Conservation (phyloP, 192 early-diverging fungal genomes). For the Lobosporangium transversale region DNA sequence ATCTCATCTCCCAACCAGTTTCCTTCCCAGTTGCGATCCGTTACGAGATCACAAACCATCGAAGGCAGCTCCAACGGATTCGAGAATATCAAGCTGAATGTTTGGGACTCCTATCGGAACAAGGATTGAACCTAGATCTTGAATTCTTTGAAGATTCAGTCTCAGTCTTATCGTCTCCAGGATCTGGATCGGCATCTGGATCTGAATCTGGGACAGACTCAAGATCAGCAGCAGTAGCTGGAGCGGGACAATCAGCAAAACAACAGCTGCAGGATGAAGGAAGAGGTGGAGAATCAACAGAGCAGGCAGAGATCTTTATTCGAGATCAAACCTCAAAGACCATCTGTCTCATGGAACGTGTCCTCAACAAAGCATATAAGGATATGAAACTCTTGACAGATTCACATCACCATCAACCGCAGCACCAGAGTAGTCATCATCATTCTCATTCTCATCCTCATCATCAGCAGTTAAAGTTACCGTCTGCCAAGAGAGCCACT, state of each 20-base stretch:
- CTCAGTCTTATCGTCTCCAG: conserved; percentile 2
- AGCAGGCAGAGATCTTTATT: conserved; percentile 32
- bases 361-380: conserved; percentile 38
- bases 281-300: neutral
- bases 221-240: neutral
- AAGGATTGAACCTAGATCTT: conserved; percentile 54
- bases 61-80: conserved; percentile 53
- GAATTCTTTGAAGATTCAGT: conserved; percentile 39
- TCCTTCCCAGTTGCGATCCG: conserved; percentile 60
- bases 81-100: conserved; percentile 67
- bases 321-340: conserved; percentile 41
- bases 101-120: conserved; percentile 70
- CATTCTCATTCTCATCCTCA: no score
- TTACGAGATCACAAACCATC: conserved; percentile 70
- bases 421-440: no score
- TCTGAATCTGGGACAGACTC: no score
- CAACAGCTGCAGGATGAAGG: neutral
- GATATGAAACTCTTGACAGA: conserved; percentile 21
- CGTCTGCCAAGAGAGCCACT: conserved; percentile 26
- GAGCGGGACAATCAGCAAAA: no score
- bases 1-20: conserved; percentile 36
- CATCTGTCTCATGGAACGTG: conserved; percentile 25
- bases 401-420: conserved; percentile 20
- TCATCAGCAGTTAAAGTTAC: conserved; percentile 17
- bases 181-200: neutral